Percentiles rank a stretch among this genome's conserved stretches.
Conservation (phyloP, 805 yeast species). For the Hyphopichia homilentoma region DNA sequence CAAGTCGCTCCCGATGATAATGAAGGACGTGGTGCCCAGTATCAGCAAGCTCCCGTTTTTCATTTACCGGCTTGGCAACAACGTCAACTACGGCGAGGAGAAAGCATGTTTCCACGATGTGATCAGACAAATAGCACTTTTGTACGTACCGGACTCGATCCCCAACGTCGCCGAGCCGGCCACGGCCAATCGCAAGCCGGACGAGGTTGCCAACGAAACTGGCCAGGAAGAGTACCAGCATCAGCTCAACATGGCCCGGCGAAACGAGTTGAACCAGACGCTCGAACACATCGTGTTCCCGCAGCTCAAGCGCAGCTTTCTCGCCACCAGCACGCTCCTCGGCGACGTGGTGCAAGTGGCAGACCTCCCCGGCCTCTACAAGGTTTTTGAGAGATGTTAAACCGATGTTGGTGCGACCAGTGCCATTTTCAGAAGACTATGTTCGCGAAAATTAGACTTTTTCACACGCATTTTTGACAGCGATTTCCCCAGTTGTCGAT, state of each 20-base stretch:
- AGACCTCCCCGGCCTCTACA: constrained; percentile 83
- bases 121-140: constrained; percentile 61
- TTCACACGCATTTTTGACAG: too few relatives aligned
- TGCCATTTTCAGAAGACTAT: too few relatives aligned
- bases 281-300: constrained; percentile 68
- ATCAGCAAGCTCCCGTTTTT: constrained; percentile 63
- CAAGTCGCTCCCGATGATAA: constrained; percentile 59
- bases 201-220: too few relatives aligned
- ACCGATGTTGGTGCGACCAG: too few relatives aligned
- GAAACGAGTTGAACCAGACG: constrained; percentile 20
- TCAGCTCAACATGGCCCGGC: constrained; percentile 15
- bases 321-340: constrained; percentile 56
- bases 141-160: constrained; percentile 64
- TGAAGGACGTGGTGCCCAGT: constrained; percentile 62
- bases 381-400: constrained; percentile 88
- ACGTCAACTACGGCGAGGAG: constrained; percentile 67
- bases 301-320: constrained; percentile 52
- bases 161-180: constrained; percentile 14
- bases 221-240: constrained; percentile 9
- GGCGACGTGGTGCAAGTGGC: constrained; percentile 78
- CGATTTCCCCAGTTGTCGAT: too few relatives aligned
- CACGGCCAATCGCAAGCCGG: too few relatives aligned
- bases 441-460: too few relatives aligned
- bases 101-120: constrained; percentile 63
- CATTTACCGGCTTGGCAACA: constrained; percentile 54